A percentile compares a stretch with the other conserved stretches of the same genome.
These are phyloP conservation scores for Penicillium bialowiezense DNA, from an alignment of 495 filamentous ascomycete species.

Conservation along the genomic window DNA sequence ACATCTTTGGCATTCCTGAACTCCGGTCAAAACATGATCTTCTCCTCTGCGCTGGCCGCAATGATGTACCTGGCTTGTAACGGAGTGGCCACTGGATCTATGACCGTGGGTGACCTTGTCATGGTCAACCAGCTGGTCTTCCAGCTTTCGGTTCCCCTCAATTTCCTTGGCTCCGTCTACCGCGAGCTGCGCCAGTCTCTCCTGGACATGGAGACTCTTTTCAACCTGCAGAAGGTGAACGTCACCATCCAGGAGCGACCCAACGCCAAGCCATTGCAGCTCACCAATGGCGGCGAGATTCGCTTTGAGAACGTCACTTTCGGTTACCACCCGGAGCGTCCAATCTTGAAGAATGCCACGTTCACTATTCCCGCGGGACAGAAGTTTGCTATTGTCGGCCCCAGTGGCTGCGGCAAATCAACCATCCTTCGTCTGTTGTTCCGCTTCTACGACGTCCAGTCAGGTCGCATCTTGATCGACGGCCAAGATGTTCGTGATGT, in stretches of 20 bases:
- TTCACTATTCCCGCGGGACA: constrained; percentile 92
- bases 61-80: constrained; percentile 98
- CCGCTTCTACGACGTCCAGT: constrained; percentile 89
- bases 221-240: constrained; percentile 98
- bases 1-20: constrained; percentile 92
- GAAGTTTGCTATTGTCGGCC: constrained; percentile 94
- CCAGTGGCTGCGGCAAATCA: constrained; percentile 93
- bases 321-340: constrained; percentile 82
- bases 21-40: constrained; percentile 97
- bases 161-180: constrained; percentile 95
- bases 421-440: constrained; percentile 89
- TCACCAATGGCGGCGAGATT: constrained; percentile 82
- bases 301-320: constrained; percentile 93
- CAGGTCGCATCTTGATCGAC: constrained; percentile 85
- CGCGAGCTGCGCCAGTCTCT: constrained; percentile 92
- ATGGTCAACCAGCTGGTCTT: constrained; percentile 99
- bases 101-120: constrained; percentile 95
- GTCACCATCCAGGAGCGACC: constrained; percentile 75
- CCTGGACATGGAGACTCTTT: constrained; percentile 97
- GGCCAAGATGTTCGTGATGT: constrained; percentile 89
- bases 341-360: constrained; percentile 79
- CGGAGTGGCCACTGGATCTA: constrained; percentile 72
- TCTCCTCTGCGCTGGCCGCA: constrained; percentile 87
- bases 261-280: constrained; percentile 65
- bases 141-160: constrained; percentile 92